Evolutionary conservation across 306 rosid species (phyloP).

Genomic region (Quercus cerris): DNA sequence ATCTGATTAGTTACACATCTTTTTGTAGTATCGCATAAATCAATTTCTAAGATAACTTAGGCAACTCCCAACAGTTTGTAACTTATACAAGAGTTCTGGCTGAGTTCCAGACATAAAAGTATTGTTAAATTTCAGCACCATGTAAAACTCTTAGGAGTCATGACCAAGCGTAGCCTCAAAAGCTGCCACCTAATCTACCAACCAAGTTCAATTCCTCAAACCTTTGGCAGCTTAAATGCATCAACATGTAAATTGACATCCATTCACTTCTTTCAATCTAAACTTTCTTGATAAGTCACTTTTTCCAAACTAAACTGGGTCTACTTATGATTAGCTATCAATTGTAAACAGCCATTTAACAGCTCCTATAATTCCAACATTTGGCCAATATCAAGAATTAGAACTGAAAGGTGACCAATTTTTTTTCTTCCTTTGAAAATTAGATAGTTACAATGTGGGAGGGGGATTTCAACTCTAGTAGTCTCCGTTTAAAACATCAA

Average conservation of each 20-base stretch:
- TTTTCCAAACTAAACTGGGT: not conserved
- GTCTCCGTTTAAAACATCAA: no score
- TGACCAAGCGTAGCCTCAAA: not conserved
- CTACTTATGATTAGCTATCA: no score
- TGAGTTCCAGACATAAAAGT: not conserved
- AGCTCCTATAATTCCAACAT: not conserved
- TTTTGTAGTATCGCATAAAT: not conserved
- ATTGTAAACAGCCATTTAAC: not conserved
- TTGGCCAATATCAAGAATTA: not conserved
- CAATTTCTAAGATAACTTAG: not conserved
- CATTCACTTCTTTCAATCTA: not conserved
- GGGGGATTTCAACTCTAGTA: no score
- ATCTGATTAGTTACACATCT: not conserved
- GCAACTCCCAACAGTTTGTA: not conserved
- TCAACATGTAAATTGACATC: not conserved
- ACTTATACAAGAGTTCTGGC: not conserved
- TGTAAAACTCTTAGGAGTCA: not conserved
- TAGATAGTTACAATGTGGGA: no score
- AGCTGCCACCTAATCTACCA: not conserved
- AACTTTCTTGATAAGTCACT: not conserved
- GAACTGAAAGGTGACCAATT: no score
- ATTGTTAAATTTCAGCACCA: not conserved
- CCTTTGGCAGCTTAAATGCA: not conserved
- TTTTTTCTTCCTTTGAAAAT: no score
- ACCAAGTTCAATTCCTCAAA: not conserved